Evolutionary conservation across 371 early-diverging fungal species (phyloP), one percentile per base, ranked within the genome.

Genomic region (Basidiobolus meristosporus): DNA sequence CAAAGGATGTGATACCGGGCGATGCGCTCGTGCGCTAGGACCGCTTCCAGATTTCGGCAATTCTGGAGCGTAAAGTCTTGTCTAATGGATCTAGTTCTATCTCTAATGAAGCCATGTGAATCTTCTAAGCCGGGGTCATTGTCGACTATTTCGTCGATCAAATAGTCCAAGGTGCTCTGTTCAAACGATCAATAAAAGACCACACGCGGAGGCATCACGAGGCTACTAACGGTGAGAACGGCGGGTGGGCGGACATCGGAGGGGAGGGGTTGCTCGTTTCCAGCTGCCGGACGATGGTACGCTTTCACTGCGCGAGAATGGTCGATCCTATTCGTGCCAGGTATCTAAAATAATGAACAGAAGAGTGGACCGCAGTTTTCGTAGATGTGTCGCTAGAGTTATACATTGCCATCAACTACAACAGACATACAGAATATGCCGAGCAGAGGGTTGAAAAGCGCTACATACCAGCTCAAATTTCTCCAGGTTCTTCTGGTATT

Each of bases 21-120:
- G 32, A 91, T 85, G 9, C 73, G 60, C 53, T 93, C 93, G 48
- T 83, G 80, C 0, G 70, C 61, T 10, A 57, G 46, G 0, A 90
- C 70, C 0, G 90, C 78, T 15, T 52, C 48, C 0, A 52, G 21
- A 39, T 77, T 77, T 26, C 79, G 63, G 42, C 67, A 65, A 50
- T 86, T 83, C 51, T 92, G 92, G 2, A 85, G 52, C 2, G 83
- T 80, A 41, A 89, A 82, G 47, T 96, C 97, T 50, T 77, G 74
- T 31, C 88, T 62, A 34, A 93, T 84, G 1, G 85, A 70, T 12
- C 95, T 67, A 12, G 80, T 79, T 26, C 97, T 63, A 56, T 93
- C 93, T 17, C 91, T 70, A 2, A 91, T 58, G 56, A 93, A 96
- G 2, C 63, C 63, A 45, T 93, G 87, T 19, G 81, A 73, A 18